Evolutionary conservation across 805 yeast genomes (phyloP).

Genomic region (Zygotorulaspora danielsina): DNA sequence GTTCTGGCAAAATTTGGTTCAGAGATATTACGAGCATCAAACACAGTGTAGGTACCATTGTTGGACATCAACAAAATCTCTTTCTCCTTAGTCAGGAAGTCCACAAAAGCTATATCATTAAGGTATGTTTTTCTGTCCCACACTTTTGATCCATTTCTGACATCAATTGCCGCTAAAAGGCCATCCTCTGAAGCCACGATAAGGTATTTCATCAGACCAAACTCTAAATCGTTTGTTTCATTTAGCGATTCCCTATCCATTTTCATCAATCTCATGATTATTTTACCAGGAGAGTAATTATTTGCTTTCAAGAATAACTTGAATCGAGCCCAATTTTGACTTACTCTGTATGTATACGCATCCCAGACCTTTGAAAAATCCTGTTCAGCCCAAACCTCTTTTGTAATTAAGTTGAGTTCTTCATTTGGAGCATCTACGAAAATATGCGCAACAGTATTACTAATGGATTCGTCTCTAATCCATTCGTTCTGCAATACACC

Average conservation of each 20-base stretch:
- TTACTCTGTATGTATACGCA: conserved; percentile 33
- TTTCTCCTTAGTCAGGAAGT: conserved; percentile 17
- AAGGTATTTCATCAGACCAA: conserved; percentile 46
- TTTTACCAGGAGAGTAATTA: conserved; percentile 23
- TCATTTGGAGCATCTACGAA: conserved; percentile 23
- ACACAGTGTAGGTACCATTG: conserved; percentile 30
- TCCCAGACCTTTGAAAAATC: conserved; percentile 11
- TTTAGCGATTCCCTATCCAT: conserved; percentile 18
- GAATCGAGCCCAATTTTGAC: conserved; percentile 21
- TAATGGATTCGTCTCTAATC: conserved; percentile 44
- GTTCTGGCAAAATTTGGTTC: conserved; percentile 2
- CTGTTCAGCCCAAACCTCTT: conserved; percentile 24
- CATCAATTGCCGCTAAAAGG: conserved; percentile 42
- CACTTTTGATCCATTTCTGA: conserved; percentile 36
- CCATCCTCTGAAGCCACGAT: conserved; percentile 41
- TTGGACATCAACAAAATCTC: conserved; percentile 26
- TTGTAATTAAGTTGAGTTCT: conserved; percentile 12
- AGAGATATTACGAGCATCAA: conserved; percentile 11
- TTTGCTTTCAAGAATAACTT: conserved; percentile 15
- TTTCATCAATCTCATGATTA: conserved; percentile 18
- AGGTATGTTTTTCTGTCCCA: conserved; percentile 39
- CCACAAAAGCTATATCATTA: conserved; percentile 23
- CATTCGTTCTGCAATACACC: conserved; percentile 32
- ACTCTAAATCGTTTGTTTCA: conserved; percentile 30
- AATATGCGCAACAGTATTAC: conserved; percentile 36